phyloP scores from a whole-genome alignment of 768 basidiomycete genomes.

The Pholiota microspora region DNA sequence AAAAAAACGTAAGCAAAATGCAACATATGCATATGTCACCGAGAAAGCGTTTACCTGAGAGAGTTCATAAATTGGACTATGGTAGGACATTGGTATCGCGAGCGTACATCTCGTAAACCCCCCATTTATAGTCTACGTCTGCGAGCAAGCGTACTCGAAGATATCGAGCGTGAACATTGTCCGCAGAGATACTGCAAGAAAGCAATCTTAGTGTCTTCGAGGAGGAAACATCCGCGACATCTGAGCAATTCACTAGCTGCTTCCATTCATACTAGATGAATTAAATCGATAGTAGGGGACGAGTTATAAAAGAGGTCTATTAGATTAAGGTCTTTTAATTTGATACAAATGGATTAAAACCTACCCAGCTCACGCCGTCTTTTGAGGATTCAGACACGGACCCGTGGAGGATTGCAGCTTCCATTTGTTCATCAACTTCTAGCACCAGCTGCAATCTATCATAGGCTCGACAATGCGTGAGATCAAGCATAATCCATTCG shows the following conservation, averaged over 20 bases:
- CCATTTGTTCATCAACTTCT: constrained; percentile 21
- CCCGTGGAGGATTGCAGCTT: constrained; percentile 9
- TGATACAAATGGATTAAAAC: neutral
- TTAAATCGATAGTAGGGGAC: neutral
- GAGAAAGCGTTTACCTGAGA: neutral
- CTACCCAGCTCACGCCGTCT: constrained; percentile 19
- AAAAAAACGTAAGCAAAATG: neutral
- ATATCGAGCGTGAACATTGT: constrained; percentile 4
- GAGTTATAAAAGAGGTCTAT: neutral
- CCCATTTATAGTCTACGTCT: constrained; percentile 13
- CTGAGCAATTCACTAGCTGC: neutral
- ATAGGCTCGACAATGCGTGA: constrained; percentile 11
- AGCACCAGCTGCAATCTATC: constrained; percentile 23
- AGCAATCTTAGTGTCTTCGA: neutral
- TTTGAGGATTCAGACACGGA: constrained; percentile 16
- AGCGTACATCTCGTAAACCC: constrained; percentile 18
- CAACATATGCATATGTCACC: neutral
- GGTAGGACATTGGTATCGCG: too few relatives aligned
- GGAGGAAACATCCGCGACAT: neutral
- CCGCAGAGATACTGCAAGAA: neutral
- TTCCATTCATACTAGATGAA: neutral
- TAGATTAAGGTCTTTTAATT: neutral
- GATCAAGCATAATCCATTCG: constrained; percentile 29
- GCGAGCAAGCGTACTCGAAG: constrained; percentile 14
- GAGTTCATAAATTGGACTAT: neutral